Conservation (phyloP, 1,139 yeast species). For the Hemisphaericaspora lyxosophila region DNA sequence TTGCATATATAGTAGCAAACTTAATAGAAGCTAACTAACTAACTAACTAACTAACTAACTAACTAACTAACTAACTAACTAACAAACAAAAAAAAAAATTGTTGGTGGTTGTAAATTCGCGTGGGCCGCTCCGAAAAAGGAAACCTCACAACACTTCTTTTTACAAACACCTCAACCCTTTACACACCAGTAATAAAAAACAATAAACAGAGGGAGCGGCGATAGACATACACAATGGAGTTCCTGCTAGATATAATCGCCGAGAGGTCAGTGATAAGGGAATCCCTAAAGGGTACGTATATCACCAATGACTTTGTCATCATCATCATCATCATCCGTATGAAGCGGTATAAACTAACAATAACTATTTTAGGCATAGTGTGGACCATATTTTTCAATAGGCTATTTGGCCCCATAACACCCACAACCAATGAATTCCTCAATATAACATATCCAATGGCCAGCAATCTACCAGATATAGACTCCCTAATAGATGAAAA, state of each 20-base stretch:
- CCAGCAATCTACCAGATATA: conserved; percentile 41
- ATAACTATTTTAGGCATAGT: conserved; percentile 46
- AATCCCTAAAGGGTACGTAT: conserved; percentile 45
- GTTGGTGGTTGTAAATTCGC: too few species aligned
- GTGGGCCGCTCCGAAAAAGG: neutral
- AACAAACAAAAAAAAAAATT: conserved; percentile 25
- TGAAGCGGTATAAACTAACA: conserved; percentile 18
- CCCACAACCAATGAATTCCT: conserved; percentile 52
- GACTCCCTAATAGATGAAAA: conserved; percentile 45
- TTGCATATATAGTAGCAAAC: too few species aligned
- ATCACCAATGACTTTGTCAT: too few species aligned
- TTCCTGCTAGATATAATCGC: conserved; percentile 38
- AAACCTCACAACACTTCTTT: neutral
- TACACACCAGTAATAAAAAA: too few species aligned
- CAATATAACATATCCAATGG: conserved; percentile 47
- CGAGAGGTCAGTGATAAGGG: conserved; percentile 45
- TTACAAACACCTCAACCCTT: too few species aligned
- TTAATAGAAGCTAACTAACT: too few species aligned
- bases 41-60: too few species aligned
- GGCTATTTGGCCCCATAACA: conserved; percentile 65
- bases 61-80: too few species aligned
- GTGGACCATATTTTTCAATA: conserved; percentile 67
- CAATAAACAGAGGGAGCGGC: too few species aligned
- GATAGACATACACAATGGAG: too few species aligned
- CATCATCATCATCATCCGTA: neutral